Evolutionary conservation across 2,329 filamentous ascomycete genomes (phyloP).

Genomic region (Stylonectria norvegica): DNA sequence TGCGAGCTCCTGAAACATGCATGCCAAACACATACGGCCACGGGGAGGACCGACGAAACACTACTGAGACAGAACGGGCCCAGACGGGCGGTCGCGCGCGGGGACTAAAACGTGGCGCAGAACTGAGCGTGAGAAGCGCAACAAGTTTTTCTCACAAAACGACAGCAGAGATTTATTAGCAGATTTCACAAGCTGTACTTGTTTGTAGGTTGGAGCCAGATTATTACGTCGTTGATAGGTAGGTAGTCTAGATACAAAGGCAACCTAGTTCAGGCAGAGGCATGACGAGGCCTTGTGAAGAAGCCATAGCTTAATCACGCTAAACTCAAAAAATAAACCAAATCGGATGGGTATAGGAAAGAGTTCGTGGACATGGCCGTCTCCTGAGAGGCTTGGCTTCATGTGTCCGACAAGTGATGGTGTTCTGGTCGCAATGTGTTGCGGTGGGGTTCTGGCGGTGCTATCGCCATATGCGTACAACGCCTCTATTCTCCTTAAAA

Average conservation of each 20-base stretch:
- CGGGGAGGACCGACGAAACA: not conserved
- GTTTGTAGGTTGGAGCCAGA: slow-evolving; percentile 8
- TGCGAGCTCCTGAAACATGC: slow-evolving; percentile 1
- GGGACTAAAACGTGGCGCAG: not conserved
- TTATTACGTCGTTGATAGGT: slow-evolving; percentile 25
- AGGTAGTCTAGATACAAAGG: slow-evolving; percentile 18
- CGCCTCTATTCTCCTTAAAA: slow-evolving; percentile 17
- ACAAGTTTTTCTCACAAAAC: too few species aligned
- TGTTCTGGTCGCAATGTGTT: slow-evolving; percentile 3
- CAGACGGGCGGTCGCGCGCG: too few species aligned
- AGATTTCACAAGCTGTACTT: slow-evolving; percentile 9
- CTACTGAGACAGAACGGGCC: not conserved
- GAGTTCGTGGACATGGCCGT: slow-evolving; percentile 3
- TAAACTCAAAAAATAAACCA: slow-evolving; percentile 6
- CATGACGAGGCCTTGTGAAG: slow-evolving; percentile 7
- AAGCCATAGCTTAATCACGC: slow-evolving; percentile 4
- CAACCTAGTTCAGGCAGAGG: too few species aligned
- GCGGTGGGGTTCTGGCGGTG: too few species aligned
- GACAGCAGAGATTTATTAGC: not conserved
- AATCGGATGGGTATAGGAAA: slow-evolving; percentile 2
- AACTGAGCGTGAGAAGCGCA: too few species aligned
- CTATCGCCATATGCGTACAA: slow-evolving; percentile 22
- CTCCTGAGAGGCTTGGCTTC: slow-evolving; percentile 1
- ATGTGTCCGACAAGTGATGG: not conserved
- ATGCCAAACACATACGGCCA: too few species aligned